phyloP scores from a whole-genome alignment of 2,329 filamentous ascomycete genomes.

The Aspergillus ochraceoroseus region DNA sequence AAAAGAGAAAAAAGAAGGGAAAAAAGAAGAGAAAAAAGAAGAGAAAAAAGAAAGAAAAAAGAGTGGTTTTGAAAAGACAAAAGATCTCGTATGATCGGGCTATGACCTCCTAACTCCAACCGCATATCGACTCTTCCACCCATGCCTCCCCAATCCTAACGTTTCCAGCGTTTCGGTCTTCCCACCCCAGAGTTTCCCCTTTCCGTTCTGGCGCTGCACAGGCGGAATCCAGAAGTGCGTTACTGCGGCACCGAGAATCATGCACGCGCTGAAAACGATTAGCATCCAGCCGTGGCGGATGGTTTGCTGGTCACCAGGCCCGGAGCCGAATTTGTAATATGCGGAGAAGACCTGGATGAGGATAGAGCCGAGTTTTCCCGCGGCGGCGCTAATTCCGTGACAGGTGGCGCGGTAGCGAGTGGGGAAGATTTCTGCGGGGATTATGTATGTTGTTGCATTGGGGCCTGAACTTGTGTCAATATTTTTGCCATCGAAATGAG shows the following conservation, averaged over 20 bases:
- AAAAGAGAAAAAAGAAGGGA: background rate
- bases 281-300: constrained; percentile 40
- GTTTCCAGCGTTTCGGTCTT: constrained; percentile 39
- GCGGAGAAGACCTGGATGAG: constrained; percentile 40
- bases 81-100: too few relatives aligned
- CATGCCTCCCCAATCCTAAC: constrained; percentile 37
- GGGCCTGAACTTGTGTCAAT: constrained; percentile 26
- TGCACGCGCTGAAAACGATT: constrained; percentile 41
- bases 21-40: background rate
- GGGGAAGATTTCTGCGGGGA: constrained; percentile 55
- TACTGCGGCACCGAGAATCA: constrained; percentile 40
- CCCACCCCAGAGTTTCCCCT: constrained; percentile 32
- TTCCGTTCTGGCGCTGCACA: constrained; percentile 29
- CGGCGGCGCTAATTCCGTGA: constrained; percentile 52
- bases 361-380: constrained; percentile 51
- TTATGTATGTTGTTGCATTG: constrained; percentile 44
- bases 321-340: constrained; percentile 40
- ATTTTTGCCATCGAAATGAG: background rate
- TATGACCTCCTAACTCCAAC: constrained; percentile 1
- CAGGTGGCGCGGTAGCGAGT: constrained; percentile 52
- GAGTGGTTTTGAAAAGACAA: too few relatives aligned
- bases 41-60: background rate
- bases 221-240: constrained; percentile 43
- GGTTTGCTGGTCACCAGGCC: constrained; percentile 30
- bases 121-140: constrained; percentile 35